These are phyloP conservation scores for Citrus inodora DNA, from an alignment of 345 rosid species.

Conservation along the genomic window DNA sequence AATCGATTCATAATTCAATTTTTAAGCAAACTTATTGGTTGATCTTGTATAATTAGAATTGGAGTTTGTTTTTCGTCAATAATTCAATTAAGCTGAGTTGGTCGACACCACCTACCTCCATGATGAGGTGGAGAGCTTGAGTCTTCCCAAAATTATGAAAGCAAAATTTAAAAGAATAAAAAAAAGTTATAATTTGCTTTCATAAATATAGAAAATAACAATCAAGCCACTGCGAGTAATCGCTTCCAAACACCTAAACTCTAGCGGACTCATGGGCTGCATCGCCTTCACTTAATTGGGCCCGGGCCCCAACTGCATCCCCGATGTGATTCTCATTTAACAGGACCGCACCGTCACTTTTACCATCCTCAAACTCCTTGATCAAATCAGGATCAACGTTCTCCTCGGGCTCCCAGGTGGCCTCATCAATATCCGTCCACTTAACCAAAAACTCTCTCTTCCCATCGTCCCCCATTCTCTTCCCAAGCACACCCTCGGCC, in stretches of 20 bases:
- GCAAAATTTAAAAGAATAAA: too few species aligned
- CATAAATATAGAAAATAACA: too few species aligned
- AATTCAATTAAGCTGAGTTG: too few species aligned
- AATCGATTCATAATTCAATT: too few species aligned
- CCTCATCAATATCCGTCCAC: slow-evolving; percentile 73
- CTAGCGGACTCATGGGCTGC: neutral
- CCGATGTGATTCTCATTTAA: neutral
- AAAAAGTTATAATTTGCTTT: too few species aligned
- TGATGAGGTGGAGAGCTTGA: too few species aligned
- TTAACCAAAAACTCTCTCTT: slow-evolving; percentile 64
- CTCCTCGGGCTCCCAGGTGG: slow-evolving; percentile 93
- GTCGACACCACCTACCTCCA: too few species aligned
- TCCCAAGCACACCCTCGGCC: slow-evolving; percentile 65
- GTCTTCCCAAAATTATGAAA: too few species aligned
- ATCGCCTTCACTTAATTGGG: neutral
- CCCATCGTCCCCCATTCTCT: slow-evolving; percentile 61
- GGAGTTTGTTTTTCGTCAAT: too few species aligned
- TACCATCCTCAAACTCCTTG: slow-evolving; percentile 34
- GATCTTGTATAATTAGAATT: too few species aligned
- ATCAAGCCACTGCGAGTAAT: too few species aligned
- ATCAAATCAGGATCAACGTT: slow-evolving; percentile 72
- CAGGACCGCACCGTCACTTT: slow-evolving; percentile 8
- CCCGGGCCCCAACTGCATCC: neutral
- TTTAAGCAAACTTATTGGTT: too few species aligned
- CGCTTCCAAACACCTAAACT: neutral